Evolutionary conservation across 2,329 filamentous ascomycete genomes (phyloP), one percentile per base, ranked within the genome.

Genomic region (Talaromyces sp.): DNA sequence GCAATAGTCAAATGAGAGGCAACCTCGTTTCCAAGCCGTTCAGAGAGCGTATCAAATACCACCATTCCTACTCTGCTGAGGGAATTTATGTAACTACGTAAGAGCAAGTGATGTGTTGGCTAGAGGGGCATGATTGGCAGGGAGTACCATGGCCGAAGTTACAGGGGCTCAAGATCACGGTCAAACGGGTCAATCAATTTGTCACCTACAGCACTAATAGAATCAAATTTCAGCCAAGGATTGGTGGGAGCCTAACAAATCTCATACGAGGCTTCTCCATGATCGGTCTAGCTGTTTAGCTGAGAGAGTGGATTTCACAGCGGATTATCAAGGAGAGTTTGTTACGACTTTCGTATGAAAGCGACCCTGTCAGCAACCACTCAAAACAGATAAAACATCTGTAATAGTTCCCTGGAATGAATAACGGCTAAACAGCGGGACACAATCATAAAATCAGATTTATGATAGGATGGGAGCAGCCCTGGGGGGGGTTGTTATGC

Each of bases 131-230:
- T 64, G 31, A 48, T 48, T 70, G 66, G 71, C 73, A 75, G 60
- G 71, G 71, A 65, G 67, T 59, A 62, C 73, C 73, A 66, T 73
- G 75, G 68, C 66, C 70, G 69, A 73, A 75, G 61, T 64, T 66
- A 71, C 73, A 72, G 59, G 71, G 70, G 65, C 63, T 54, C 56
- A 48, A 46, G 33, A 31, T 31, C 45, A 25, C 28, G n/a, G n/a
- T n/a, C n/a, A 35, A 35, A 48, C 33, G 28, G n/a, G 45, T 48
- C 9, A 25, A 48, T 48, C 17, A 17, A 48, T 35, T 35, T 48
- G 28, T 48, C 0, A 28, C 19, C 17, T 5, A 33, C 25, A 21
- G 33, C n/a, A 21, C n/a, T 48, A 13, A 35, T 33, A 35, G 45
- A 2, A 13, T 35, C 10, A 33, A 3, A n/a, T 31, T 19, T 48